Conservation (phyloP, 805 yeast species). For the Kluyveromyces siamensis region DNA sequence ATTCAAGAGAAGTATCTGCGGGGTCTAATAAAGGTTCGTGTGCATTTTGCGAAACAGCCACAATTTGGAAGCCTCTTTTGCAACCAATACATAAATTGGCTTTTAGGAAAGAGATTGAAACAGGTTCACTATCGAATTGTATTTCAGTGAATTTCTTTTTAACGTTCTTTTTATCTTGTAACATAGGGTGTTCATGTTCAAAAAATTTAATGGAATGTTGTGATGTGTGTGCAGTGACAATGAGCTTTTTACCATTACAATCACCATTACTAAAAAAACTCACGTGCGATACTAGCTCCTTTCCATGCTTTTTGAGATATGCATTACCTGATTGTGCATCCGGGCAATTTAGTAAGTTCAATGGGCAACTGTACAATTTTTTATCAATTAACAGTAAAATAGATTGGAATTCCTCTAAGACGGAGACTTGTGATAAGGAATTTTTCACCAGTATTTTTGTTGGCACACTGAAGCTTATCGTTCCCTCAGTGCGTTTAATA, state of each 20-base stretch:
- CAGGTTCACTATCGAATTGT: constrained; percentile 78
- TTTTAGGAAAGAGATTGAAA: constrained; percentile 82
- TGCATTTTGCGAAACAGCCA: constrained; percentile 71
- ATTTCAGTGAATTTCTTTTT: constrained; percentile 67
- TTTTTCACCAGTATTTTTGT: constrained; percentile 62
- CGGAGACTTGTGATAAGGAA: constrained; percentile 83
- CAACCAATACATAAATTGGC: constrained; percentile 91
- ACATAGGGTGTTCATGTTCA: constrained; percentile 76
- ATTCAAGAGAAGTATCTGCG: constrained; percentile 96
- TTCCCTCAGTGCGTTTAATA: constrained; percentile 38
- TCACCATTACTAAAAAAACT: constrained; percentile 88
- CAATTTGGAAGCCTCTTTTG: constrained; percentile 92
- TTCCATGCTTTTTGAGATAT: constrained; percentile 50
- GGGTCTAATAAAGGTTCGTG: constrained; percentile 90
- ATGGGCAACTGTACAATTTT: constrained; percentile 64
- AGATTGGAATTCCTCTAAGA: constrained; percentile 82
- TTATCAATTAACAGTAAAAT: constrained; percentile 76
- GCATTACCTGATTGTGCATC: constrained; percentile 29
- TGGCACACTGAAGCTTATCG: constrained; percentile 58
- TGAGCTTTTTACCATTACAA: constrained; percentile 78
- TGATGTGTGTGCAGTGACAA: constrained; percentile 81
- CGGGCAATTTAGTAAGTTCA: constrained; percentile 45
- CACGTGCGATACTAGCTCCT: constrained; percentile 79
- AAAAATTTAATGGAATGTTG: constrained; percentile 75
- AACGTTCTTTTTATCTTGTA: constrained; percentile 50